Evolutionary conservation across 2,329 filamentous ascomycete species (phyloP).

Genomic region (Fonsecaea pugnacius): DNA sequence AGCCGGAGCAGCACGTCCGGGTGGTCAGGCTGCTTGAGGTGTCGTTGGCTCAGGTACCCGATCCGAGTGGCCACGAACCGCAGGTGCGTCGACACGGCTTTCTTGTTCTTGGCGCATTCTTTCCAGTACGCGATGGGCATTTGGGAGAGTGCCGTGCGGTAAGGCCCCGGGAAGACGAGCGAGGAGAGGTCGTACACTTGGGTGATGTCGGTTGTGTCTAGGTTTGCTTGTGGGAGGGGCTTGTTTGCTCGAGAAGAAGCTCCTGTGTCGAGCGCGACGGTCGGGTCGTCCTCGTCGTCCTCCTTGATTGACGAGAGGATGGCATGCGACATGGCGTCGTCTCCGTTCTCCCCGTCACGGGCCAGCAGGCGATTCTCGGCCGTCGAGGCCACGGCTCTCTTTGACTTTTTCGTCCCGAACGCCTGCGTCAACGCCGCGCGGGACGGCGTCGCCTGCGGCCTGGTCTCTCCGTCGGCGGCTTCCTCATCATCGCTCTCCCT

Average conservation of each 20-base stretch:
- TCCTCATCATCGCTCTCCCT: conserved; percentile 32
- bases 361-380: conserved; percentile 55
- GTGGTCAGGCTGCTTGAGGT: conserved; percentile 42
- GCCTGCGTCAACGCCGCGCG: conserved; percentile 51
- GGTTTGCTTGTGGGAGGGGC: conserved; percentile 50
- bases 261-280: conserved; percentile 37
- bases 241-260: conserved; percentile 51
- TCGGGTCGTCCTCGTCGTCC: conserved; percentile 27
- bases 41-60: conserved; percentile 44
- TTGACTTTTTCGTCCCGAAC: conserved; percentile 57
- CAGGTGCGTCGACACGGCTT: conserved; percentile 45
- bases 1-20: conserved; percentile 37
- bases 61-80: conserved; percentile 53
- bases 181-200: conserved; percentile 52
- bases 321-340: conserved; percentile 48
- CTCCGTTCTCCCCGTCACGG: conserved; percentile 43
- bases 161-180: conserved; percentile 48
- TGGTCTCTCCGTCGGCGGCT: conserved; percentile 33
- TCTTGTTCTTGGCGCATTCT: conserved; percentile 44
- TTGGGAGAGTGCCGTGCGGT: conserved; percentile 47
- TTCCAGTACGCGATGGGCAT: conserved; percentile 53
- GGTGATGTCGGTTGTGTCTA: conserved; percentile 49
- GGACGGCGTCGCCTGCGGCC: conserved; percentile 34
- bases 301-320: conserved; percentile 50
- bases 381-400: conserved; percentile 53